Evolutionary conservation across 345 rosid genomes (phyloP).

Genomic region (Salix dunnii): DNA sequence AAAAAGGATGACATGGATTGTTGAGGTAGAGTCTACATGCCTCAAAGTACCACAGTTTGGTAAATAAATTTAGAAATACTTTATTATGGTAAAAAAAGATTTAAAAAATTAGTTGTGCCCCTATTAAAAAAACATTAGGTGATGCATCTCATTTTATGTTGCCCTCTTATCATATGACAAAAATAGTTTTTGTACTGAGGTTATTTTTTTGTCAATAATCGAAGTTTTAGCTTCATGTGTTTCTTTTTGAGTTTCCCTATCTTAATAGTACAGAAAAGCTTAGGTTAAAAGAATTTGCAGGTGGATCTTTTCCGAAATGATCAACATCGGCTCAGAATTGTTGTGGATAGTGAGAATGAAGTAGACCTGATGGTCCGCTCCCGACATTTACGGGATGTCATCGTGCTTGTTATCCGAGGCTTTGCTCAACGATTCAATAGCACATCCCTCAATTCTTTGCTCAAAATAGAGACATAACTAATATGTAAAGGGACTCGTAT

Average conservation of each 20-base stretch:
- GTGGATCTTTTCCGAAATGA: conserved; percentile 80
- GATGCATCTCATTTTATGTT: neutral
- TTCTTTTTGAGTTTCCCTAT: neutral
- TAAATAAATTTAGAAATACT: neutral
- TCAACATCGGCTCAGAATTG: conserved; percentile 76
- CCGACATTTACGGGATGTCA: conserved; percentile 67
- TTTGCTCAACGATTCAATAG: conserved; percentile 93
- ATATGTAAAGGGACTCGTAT: neutral
- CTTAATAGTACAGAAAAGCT: neutral
- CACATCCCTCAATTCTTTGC: conserved; percentile 91
- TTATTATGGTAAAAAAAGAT: neutral
- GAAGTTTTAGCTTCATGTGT: neutral
- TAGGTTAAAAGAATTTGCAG: conserved; percentile 27
- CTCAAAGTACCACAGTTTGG: neutral
- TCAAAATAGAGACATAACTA: conserved; percentile 61
- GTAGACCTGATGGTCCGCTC: conserved; percentile 81
- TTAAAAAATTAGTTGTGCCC: neutral
- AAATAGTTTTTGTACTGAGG: neutral
- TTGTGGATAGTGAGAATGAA: conserved; percentile 82
- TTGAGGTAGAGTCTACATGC: too few species aligned
- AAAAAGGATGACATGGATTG: too few species aligned
- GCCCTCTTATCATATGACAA: neutral
- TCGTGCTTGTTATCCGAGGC: conserved; percentile 80
- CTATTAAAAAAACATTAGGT: too few species aligned
- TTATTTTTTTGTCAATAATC: neutral